Evolutionary conservation across 2,329 filamentous ascomycete species (phyloP), one percentile per base, ranked within the genome.

Genomic region (Didymella exigua): DNA sequence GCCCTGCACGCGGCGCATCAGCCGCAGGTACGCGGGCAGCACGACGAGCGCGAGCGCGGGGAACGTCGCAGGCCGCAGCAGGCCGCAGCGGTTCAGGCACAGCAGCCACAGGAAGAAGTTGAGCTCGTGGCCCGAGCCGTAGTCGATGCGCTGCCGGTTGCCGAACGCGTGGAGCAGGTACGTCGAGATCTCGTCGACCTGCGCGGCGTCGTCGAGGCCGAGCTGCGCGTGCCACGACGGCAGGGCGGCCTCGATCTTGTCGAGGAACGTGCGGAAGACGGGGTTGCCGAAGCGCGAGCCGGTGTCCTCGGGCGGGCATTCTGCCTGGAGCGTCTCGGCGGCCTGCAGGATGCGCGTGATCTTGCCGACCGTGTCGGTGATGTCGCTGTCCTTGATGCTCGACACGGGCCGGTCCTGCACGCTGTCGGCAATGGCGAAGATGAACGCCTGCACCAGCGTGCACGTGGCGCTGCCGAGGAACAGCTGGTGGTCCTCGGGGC

Each of bases 91-190:
- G 73, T 95, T 91, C 0, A 99, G 86, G 70, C 91, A 96, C n/a
- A 99, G 84, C 30, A 98, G 84, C 93, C 93, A 99, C 71, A 96
- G 89, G 75, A 93, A 82, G 77, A 99, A 98, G 79, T 99, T 98
- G 59, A 99, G 84, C 78, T 99, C 95, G 75, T 99, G 95, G 2
- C 95, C 95, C 0, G 92, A 97, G 45, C 95, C 95, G 74, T 99
- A 99, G 78, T 99, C 95, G 68, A 99, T 95, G 21, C 71, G 62
- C 7, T 85, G 84, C 38, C 88, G 84, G 71, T 96, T 96, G 40
- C 95, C 95, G 62, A 98, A 93, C 0, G 90, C 88, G 69, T 96
- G 85, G 60, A 84, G 78, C 29, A 99, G 82, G 76, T 99, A 99
- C 26, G 87, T 86, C 0, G 88, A 88, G 5, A 89, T 79, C 72